Conservation (phyloP, 1,284 basidiomycete genomes). For the Phaffia rhodozyma region DNA sequence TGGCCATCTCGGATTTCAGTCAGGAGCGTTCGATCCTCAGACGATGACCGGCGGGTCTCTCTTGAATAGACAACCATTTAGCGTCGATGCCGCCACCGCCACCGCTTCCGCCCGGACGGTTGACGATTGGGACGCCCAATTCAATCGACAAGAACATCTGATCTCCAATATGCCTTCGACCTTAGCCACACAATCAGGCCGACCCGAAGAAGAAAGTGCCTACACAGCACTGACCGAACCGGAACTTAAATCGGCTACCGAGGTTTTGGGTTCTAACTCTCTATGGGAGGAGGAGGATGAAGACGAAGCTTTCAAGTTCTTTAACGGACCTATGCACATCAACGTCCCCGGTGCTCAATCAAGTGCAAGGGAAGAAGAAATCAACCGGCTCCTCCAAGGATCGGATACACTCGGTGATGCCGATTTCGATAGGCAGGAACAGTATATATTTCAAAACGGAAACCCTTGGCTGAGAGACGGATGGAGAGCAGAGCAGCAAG, state of each 20-base stretch:
- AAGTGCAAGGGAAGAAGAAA: constrained; percentile 46
- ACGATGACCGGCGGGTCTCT: too few species aligned
- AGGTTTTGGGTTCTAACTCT: not conserved
- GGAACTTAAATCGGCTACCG: constrained; percentile 1
- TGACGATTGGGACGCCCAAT: constrained; percentile 6
- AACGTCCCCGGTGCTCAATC: constrained; percentile 37
- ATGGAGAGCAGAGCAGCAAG: constrained; percentile 42
- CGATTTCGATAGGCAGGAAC: constrained; percentile 34
- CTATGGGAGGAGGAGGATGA: constrained; percentile 11
- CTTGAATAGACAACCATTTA: too few species aligned
- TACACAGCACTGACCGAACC: constrained; percentile 1
- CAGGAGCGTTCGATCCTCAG: too few species aligned
- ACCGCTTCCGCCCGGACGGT: not conserved
- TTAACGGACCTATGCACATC: constrained; percentile 3
- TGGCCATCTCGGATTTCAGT: too few species aligned
- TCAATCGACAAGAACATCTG: not conserved
- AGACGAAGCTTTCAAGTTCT: constrained; percentile 11
- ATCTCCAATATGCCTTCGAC: not conserved
- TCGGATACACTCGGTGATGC: constrained; percentile 1
- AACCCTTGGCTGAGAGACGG: constrained; percentile 55
- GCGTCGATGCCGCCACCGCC: too few species aligned
- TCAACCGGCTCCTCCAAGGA: constrained; percentile 40
- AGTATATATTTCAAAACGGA: constrained; percentile 64
- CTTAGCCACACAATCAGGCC: not conserved
- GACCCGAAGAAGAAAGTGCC: not conserved